phyloP scores from a whole-genome alignment of 2,329 filamentous ascomycete species.

The Chlorencoelia australis region DNA sequence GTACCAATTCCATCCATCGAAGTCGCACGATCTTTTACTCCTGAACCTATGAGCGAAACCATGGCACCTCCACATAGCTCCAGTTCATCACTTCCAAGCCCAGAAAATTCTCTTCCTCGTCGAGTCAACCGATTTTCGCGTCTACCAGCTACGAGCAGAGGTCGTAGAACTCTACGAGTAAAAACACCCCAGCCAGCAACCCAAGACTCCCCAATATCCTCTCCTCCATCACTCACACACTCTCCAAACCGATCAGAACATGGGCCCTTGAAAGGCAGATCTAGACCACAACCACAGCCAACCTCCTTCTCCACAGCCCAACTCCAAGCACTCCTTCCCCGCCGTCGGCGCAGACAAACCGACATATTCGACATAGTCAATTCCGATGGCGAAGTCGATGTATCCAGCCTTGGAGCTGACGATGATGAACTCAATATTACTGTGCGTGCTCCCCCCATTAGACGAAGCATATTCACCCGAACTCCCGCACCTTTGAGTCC shows the following conservation, averaged over 20 bases:
- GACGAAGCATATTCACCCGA: constrained; percentile 14
- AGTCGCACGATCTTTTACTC: constrained; percentile 15
- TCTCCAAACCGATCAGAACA: constrained; percentile 43
- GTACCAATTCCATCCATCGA: constrained; percentile 16
- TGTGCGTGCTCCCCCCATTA: constrained; percentile 29
- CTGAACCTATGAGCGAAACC: constrained; percentile 24
- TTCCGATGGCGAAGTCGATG: constrained; percentile 37
- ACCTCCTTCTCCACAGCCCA: constrained; percentile 26
- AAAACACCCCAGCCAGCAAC: constrained; percentile 20
- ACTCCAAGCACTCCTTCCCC: constrained; percentile 29
- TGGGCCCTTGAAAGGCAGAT: constrained; percentile 8
- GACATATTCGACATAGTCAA: constrained; percentile 33
- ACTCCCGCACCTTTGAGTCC: constrained; percentile 15
- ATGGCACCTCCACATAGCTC: constrained; percentile 28
- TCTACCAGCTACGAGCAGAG: constrained; percentile 13
- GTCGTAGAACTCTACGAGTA: constrained; percentile 16
- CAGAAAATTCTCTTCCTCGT: constrained; percentile 12
- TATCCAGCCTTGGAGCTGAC: constrained; percentile 38
- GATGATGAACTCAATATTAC: constrained; percentile 45
- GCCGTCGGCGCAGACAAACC: constrained; percentile 22
- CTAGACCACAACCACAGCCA: constrained; percentile 15
- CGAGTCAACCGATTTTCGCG: neutral
- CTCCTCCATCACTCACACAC: constrained; percentile 55
- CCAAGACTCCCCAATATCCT: constrained; percentile 35
- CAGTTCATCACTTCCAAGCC: constrained; percentile 19